Evolutionary conservation across 208 protist species (phyloP).

Genomic region (Trypanosoma caninum): DNA sequence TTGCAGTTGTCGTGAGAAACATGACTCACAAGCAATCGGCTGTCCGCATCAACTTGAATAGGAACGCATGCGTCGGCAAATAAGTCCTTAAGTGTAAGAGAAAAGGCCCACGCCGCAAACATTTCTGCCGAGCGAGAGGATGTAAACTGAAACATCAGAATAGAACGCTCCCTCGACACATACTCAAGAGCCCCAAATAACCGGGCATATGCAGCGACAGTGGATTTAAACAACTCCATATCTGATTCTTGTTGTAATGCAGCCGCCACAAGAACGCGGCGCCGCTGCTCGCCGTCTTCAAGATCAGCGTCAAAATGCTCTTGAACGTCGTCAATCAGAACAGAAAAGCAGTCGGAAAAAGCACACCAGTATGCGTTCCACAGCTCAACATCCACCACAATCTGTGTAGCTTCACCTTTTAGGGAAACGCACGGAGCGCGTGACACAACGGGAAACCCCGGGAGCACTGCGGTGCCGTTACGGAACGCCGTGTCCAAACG

Average conservation of each 20-base stretch:
- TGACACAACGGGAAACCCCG: not conserved
- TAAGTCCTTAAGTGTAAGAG: slow-evolving; percentile 15
- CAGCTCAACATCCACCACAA: slow-evolving; percentile 28
- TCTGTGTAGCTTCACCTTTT: not conserved
- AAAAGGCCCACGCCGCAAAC: slow-evolving; percentile 31
- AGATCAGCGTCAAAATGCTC: slow-evolving; percentile 3
- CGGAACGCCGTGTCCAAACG: slow-evolving; percentile 12
- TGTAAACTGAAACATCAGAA: slow-evolving; percentile 63
- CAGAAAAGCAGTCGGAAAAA: slow-evolving; percentile 29
- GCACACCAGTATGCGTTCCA: slow-evolving; percentile 72
- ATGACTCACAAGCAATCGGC: slow-evolving; percentile 20
- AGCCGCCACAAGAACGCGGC: slow-evolving; percentile 19
- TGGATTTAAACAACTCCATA: slow-evolving; percentile 13
- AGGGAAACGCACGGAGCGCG: not conserved
- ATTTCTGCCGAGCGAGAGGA: slow-evolving; percentile 38
- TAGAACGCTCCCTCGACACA: slow-evolving; percentile 24
- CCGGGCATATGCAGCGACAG: slow-evolving; percentile 28
- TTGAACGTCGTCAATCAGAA: slow-evolving; percentile 24
- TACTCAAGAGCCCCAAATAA: slow-evolving; percentile 58
- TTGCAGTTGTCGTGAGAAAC: slow-evolving; percentile 33
- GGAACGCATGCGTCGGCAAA: not conserved
- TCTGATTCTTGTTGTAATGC: slow-evolving; percentile 11
- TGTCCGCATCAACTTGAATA: not conserved
- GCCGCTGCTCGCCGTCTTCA: not conserved
- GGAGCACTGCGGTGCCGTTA: slow-evolving; percentile 8